phyloP scores from a whole-genome alignment of 371 early-diverging fungal species.

The Circinella minor region DNA sequence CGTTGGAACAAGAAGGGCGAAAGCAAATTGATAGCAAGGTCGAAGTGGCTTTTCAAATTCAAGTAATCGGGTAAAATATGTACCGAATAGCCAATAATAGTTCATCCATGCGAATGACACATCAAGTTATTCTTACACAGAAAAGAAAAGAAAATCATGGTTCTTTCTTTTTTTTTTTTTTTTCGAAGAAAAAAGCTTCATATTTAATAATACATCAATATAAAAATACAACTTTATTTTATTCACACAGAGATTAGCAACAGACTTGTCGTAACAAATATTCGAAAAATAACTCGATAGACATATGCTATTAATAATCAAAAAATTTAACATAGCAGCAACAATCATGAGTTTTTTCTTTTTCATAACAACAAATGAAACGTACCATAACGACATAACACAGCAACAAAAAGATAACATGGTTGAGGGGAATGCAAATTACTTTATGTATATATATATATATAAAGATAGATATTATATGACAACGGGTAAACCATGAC shows the following conservation, averaged over 20 bases:
- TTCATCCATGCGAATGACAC: not conserved
- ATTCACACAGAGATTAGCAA: too few species aligned
- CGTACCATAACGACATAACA: too few species aligned
- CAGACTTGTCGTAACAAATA: too few species aligned
- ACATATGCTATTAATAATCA: not conserved
- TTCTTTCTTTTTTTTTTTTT: too few species aligned
- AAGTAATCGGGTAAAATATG: not conserved
- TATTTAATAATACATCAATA: too few species aligned
- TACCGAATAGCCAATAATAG: not conserved
- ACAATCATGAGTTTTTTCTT: not conserved
- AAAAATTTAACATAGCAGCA: not conserved
- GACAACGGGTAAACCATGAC: conserved; percentile 1
- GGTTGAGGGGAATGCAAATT: too few species aligned
- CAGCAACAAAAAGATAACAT: too few species aligned
- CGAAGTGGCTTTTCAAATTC: not conserved
- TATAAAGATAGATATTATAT: not conserved
- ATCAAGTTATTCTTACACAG: not conserved
- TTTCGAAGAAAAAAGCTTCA: too few species aligned
- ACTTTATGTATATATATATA: too few species aligned
- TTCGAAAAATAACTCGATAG: not conserved
- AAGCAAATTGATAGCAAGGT: too few species aligned
- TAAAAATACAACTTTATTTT: too few species aligned
- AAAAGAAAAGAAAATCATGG: too few species aligned
- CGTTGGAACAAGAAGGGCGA: conserved; percentile 3
- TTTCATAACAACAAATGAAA: not conserved